A percentile compares a stretch with the other conserved stretches of the same genome.
Conservation (phyloP, 1,139 yeast genomes). For the Sugiyamaella neomexicana region DNA sequence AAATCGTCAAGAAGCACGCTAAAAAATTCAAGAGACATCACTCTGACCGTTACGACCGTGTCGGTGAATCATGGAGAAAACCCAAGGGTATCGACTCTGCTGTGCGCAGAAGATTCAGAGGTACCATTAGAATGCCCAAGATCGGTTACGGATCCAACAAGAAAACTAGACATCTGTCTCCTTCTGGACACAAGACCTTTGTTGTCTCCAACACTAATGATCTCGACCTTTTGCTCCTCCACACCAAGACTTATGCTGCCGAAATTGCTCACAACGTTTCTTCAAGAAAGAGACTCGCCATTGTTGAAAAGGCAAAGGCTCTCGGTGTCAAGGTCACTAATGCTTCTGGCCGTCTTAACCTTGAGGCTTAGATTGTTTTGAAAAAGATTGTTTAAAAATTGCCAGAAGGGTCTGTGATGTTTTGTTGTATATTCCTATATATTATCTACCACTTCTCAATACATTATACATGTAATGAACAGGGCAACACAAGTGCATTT, state of each 20-base stretch:
- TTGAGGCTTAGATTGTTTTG: slow-evolving; percentile 77
- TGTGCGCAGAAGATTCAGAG: slow-evolving; percentile 99
- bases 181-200: slow-evolving; percentile 98
- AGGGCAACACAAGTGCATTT: no score
- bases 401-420: slow-evolving; percentile 14
- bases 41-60: slow-evolving; percentile 99
- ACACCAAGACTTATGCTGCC: slow-evolving; percentile 98
- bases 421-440: slow-evolving; percentile 17
- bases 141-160: slow-evolving; percentile 99
- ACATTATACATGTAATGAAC: slow-evolving; percentile 14
- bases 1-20: slow-evolving; percentile 97
- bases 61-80: slow-evolving; percentile 99
- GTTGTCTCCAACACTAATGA: slow-evolving; percentile 90
- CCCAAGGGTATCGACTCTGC: slow-evolving; percentile 99
- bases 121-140: slow-evolving; percentile 98
- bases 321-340: slow-evolving; percentile 98
- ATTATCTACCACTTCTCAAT: slow-evolving; percentile 18
- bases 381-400: slow-evolving; percentile 7
- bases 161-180: slow-evolving; percentile 93
- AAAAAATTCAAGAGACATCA: slow-evolving; percentile 99
- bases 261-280: slow-evolving; percentile 99
- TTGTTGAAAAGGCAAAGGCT: slow-evolving; percentile 96
- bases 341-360: slow-evolving; percentile 98
- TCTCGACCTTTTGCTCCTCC: slow-evolving; percentile 93
- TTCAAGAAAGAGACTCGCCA: slow-evolving; percentile 96